These are phyloP conservation scores for Cydonia oblonga DNA, from an alignment of 331 rosid species.

Conservation along the genomic window DNA sequence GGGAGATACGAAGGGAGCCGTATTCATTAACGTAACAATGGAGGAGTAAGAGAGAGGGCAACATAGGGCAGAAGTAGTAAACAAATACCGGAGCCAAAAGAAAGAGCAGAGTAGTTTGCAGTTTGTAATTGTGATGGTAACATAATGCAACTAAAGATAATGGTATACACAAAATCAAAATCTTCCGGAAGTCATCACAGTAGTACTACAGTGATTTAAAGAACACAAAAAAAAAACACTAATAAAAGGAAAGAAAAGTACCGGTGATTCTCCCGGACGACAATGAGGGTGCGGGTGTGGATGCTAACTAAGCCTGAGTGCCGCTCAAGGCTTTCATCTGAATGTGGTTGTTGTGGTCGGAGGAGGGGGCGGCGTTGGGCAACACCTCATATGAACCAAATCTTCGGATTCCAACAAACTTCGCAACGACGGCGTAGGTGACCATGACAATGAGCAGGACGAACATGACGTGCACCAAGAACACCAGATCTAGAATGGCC, in stretches of 20 bases:
- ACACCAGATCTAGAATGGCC: conserved; percentile 66
- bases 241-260: neutral
- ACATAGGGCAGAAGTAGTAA: neutral
- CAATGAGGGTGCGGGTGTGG: neutral
- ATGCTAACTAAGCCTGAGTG: conserved; percentile 58
- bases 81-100: neutral
- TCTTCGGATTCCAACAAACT: conserved; percentile 34
- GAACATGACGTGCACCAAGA: conserved; percentile 49
- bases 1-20: neutral
- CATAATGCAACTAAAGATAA: neutral
- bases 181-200: neutral
- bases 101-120: neutral
- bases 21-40: neutral
- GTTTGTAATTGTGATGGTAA: neutral
- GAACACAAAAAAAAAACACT: neutral
- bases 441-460: conserved; percentile 42
- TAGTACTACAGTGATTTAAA: neutral
- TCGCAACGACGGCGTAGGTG: conserved; percentile 39
- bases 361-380: conserved; percentile 26
- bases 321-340: conserved; percentile 93
- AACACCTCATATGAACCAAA: conserved; percentile 72
- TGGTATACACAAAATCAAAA: neutral
- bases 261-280: neutral
- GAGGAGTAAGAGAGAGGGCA: neutral
- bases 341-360: conserved; percentile 29